phyloP scores from a whole-genome alignment of 2,329 filamentous ascomycete genomes.

The Canariomyces notabilis region DNA sequence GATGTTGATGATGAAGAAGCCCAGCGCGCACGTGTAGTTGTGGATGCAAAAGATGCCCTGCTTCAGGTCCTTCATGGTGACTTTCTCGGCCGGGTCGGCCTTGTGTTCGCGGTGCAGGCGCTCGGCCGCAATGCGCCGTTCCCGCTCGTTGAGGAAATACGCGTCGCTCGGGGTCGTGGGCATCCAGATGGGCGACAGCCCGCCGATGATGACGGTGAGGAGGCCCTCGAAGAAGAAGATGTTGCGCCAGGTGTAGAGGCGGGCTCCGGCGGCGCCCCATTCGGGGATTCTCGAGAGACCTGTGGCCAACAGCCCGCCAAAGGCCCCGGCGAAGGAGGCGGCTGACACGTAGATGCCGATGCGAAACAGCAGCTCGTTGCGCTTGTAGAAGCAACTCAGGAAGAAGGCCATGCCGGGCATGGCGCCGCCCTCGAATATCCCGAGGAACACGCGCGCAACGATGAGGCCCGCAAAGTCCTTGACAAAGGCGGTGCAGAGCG shows the following conservation, averaged over 20 bases:
- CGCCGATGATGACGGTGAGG: conserved; percentile 45
- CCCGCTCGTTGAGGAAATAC: conserved; percentile 46
- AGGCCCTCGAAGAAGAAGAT: conserved; percentile 62
- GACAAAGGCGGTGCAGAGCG: conserved; percentile 50
- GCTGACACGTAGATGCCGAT: conserved; percentile 53
- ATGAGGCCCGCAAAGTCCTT: conserved; percentile 42
- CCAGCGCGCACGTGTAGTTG: conserved; percentile 53
- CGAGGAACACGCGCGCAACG: conserved; percentile 44
- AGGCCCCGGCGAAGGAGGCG: conserved; percentile 51
- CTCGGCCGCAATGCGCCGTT: conserved; percentile 49
- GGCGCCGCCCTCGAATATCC: conserved; percentile 52
- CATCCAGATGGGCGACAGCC: conserved; percentile 47
- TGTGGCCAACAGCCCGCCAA: conserved; percentile 52
- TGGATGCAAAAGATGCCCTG: conserved; percentile 50
- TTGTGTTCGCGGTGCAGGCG: conserved; percentile 47
- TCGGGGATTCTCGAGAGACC: conserved; percentile 46
- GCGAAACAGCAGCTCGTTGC: conserved; percentile 50
- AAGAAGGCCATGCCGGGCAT: conserved; percentile 56
- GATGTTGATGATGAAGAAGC: conserved; percentile 57
- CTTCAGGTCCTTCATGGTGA: conserved; percentile 45
- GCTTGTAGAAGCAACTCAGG: conserved; percentile 52
- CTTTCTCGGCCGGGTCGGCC: conserved; percentile 41
- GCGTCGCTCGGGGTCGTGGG: conserved; percentile 45
- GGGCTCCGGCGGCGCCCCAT: conserved; percentile 42
- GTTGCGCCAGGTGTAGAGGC: conserved; percentile 49